A percentile compares a stretch with the other conserved stretches of the same genome.
phyloP scores from a whole-genome alignment of 2,329 filamentous ascomycete genomes.

The Macrophomina tecta region DNA sequence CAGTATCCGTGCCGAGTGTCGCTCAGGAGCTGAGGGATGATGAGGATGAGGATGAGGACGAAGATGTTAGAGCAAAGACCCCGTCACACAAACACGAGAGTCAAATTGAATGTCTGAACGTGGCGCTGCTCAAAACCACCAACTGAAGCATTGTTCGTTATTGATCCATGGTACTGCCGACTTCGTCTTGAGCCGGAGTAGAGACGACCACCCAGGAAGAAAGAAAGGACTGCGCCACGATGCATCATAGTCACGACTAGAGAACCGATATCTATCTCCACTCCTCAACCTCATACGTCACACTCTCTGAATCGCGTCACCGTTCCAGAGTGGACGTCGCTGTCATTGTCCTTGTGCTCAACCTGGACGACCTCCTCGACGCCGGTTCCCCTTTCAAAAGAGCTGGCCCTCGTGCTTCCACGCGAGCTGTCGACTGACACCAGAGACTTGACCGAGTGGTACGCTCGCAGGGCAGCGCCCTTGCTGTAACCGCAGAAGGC shows the following conservation, averaged over 20 bases:
- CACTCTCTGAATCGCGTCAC: neutral
- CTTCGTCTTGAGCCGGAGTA: too few species aligned
- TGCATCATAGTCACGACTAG: too few species aligned
- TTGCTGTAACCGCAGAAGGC: conserved; percentile 6
- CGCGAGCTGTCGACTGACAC: neutral
- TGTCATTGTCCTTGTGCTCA: neutral
- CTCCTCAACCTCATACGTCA: neutral
- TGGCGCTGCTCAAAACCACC: too few species aligned
- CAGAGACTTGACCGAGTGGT: conserved; percentile 1
- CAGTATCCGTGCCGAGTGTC: conserved; percentile 2
- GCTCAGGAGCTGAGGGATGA: neutral
- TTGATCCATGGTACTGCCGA: too few species aligned
- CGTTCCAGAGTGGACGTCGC: neutral
- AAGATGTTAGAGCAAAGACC: too few species aligned
- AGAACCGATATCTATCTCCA: too few species aligned
- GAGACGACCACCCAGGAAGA: too few species aligned
- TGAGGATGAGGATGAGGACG: neutral
- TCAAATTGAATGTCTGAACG: too few species aligned
- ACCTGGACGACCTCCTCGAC: neutral
- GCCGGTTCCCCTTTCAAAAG: neutral
- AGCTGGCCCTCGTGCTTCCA: neutral
- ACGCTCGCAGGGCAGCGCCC: conserved; percentile 6
- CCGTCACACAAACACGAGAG: too few species aligned
- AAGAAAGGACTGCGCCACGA: too few species aligned
- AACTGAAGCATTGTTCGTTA: too few species aligned